Percentiles rank a stretch among this genome's conserved stretches.
phyloP scores from a whole-genome alignment of 1,139 yeast genomes.

The Hansenula lynferdii region DNA sequence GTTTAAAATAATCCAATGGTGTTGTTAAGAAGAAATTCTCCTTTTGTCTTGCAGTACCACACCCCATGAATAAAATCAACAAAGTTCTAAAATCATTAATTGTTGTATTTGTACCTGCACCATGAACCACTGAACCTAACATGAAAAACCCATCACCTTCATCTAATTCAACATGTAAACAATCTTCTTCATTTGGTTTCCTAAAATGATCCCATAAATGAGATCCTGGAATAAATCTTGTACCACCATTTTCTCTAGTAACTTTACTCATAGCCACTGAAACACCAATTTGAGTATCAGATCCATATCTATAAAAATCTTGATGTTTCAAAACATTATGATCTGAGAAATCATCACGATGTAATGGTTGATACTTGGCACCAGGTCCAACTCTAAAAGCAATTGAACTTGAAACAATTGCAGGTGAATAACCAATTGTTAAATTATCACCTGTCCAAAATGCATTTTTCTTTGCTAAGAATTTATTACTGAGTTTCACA shows the following conservation, averaged over 20 bases:
- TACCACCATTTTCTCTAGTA: constrained; percentile 26
- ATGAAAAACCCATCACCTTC: constrained; percentile 28
- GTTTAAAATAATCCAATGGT: constrained; percentile 19
- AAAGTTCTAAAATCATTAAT: constrained; percentile 22
- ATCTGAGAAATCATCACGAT: constrained; percentile 25
- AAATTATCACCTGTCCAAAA: constrained; percentile 23
- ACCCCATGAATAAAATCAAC: constrained; percentile 24
- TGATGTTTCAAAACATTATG: constrained; percentile 18
- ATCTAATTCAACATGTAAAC: constrained; percentile 24
- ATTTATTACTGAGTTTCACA: constrained; percentile 13
- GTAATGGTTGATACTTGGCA: constrained; percentile 21
- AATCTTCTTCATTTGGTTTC: constrained; percentile 22
- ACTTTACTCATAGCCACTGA: constrained; percentile 20
- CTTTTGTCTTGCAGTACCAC: constrained; percentile 25
- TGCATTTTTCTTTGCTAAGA: constrained; percentile 18
- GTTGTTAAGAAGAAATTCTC: constrained; percentile 23
- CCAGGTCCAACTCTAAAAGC: constrained; percentile 28
- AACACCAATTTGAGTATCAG: constrained; percentile 21
- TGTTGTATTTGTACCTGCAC: constrained; percentile 25
- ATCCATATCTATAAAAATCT: constrained; percentile 17
- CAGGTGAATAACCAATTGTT: constrained; percentile 19
- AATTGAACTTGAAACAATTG: constrained; percentile 24
- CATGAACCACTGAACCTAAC: constrained; percentile 27
- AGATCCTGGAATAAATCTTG: constrained; percentile 26
- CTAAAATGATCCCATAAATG: constrained; percentile 26